Evolutionary conservation across 2,329 filamentous ascomycete species (phyloP).

Genomic region (Daldinia eschscholtzii): DNA sequence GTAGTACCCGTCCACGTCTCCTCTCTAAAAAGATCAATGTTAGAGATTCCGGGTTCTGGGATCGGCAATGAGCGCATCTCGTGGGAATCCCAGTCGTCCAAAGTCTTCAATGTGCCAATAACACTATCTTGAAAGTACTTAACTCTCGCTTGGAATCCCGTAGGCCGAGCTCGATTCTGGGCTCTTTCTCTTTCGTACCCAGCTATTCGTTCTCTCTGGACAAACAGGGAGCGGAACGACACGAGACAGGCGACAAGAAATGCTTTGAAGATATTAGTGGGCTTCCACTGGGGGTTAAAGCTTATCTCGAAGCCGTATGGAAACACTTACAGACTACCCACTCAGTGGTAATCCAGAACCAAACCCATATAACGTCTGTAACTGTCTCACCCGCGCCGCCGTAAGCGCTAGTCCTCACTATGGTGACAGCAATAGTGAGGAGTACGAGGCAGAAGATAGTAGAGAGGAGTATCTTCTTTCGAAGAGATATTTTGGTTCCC

Average conservation of each 20-base stretch:
- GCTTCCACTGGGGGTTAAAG: no score
- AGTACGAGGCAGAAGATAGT: slow-evolving; percentile 2
- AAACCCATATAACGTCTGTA: neutral
- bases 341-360: slow-evolving; percentile 9
- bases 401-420: slow-evolving; percentile 7
- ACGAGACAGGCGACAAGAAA: slow-evolving; percentile 6
- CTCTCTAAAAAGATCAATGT: neutral
- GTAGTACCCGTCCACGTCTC: neutral
- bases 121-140: neutral
- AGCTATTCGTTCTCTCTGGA: neutral
- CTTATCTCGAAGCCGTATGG: no score
- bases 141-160: neutral
- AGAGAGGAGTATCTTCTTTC: neutral
- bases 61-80: neutral
- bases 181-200: neutral
- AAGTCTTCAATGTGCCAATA: neutral
- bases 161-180: neutral
- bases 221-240: slow-evolving; percentile 1
- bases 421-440: slow-evolving; percentile 5
- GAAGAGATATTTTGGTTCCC: neutral
- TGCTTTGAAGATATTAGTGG: neutral
- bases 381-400: slow-evolving; percentile 1
- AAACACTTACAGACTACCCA: slow-evolving; percentile 7
- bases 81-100: neutral
- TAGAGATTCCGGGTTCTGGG: neutral